Conservation (phyloP, 805 yeast genomes). For the Candida maris region DNA sequence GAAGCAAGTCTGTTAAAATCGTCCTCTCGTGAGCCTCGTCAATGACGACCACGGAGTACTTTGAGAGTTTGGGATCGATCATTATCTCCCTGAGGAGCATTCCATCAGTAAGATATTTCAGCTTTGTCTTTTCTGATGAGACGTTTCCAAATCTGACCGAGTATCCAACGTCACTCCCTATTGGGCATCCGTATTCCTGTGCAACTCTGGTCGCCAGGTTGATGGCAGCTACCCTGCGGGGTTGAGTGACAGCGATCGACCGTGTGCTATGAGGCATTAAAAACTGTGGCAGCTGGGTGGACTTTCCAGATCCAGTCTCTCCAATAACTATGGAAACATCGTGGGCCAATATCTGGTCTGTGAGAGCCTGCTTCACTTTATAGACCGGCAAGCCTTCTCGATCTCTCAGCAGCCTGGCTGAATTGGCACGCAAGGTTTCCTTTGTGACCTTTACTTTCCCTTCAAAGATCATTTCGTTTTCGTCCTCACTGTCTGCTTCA, state of each 20-base stretch:
- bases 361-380: conserved; percentile 61
- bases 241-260: conserved; percentile 89
- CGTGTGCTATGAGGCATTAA: conserved; percentile 52
- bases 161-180: conserved; percentile 87
- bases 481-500: conserved; percentile 21
- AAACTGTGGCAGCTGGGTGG: conserved; percentile 95
- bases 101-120: conserved; percentile 94
- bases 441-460: conserved; percentile 17
- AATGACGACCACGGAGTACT: conserved; percentile 73
- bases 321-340: conserved; percentile 84
- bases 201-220: conserved; percentile 90
- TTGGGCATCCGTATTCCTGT: conserved; percentile 70
- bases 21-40: conserved; percentile 99
- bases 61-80: conserved; percentile 60
- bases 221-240: conserved; percentile 96
- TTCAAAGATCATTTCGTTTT: conserved; percentile 17
- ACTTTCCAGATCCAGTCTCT: conserved; percentile 97
- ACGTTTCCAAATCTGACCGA: conserved; percentile 88
- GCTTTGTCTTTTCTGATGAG: conserved; percentile 50
- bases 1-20: conserved; percentile 78
- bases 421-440: conserved; percentile 34
- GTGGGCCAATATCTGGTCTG: conserved; percentile 49
- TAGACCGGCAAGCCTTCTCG: conserved; percentile 72
- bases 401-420: conserved; percentile 42
- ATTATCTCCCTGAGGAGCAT: conserved; percentile 90